Base-by-base conservation (phyloP, 331 rosid species). In the Arachis monticola region DNA sequence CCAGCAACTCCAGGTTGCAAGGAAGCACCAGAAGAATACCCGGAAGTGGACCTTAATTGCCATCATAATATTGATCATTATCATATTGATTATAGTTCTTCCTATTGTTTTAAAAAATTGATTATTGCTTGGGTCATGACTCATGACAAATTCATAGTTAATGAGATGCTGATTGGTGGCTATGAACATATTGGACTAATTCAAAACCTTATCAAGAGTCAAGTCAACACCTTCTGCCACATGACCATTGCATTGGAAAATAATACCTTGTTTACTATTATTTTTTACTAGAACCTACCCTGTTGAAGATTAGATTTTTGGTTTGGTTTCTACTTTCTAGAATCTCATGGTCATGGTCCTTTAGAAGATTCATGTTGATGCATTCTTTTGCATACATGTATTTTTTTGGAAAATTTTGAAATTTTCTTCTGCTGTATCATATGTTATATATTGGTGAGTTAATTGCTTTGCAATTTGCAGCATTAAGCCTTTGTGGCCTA, bases 21-120 rank as follows among this genome's bases (percentile, higher is more conserved):
- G 85, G 77, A 66, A 52, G 60, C 85, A 85, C 83, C 98, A 93
- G 91, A 89, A 78, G 65, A 93, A 86, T 50, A 81, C 87, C 27
- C 60, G 98, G 7, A 93, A 89, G 67, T 93, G 97, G 97, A 85
- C 93, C 40, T 85, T 91, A 58, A 75, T 46, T 13, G 87, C 82
- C 51, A 88, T 89, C 46, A 60, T 93, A 42, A n/a, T 91, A 2
- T 58, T 89, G 58, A 63, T 93, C 5, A 38, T 93, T 17, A 81
- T 91, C 48, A 72, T 69, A 66, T 44, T 93, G 81, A 35, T 82
- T 5, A 82, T 93, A 47, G 87, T 90, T 38, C 92, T 93, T 27
- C 86, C 91, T 35, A 74, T 90, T 61, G 88, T 85, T 13, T 38
- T 84, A 2, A 80, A 45, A 64, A 84, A 84, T 0, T 83, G 55